Evolutionary conservation across 1,284 basidiomycete species (phyloP).

Genomic region (Vanrija humicola): DNA sequence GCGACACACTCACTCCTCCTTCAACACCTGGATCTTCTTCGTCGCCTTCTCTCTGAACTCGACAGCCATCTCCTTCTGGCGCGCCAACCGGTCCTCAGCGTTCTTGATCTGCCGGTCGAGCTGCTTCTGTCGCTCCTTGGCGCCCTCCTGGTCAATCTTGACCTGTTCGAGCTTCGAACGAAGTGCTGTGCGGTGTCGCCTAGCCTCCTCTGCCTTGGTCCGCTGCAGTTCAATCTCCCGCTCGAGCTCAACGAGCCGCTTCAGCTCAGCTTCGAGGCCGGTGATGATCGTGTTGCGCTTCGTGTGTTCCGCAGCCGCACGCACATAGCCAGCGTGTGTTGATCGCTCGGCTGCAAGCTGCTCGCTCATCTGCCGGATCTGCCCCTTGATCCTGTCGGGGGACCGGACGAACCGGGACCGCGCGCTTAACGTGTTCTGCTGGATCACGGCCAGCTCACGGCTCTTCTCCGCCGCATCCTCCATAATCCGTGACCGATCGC

Average conservation of each 20-base stretch:
- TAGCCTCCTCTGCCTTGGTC: slow-evolving; percentile 58
- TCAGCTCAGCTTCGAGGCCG: slow-evolving; percentile 63
- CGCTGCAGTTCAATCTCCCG: slow-evolving; percentile 63
- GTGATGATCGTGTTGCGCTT: slow-evolving; percentile 65
- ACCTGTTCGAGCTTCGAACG: slow-evolving; percentile 65
- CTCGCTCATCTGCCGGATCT: slow-evolving; percentile 66
- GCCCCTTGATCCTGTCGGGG: slow-evolving; percentile 75
- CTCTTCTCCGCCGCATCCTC: slow-evolving; percentile 28
- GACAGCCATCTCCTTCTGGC: slow-evolving; percentile 67
- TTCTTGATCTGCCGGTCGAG: slow-evolving; percentile 68
- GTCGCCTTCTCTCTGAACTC: slow-evolving; percentile 67
- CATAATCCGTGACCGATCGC: slow-evolving; percentile 49
- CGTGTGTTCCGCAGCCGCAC: slow-evolving; percentile 69
- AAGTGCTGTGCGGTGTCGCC: slow-evolving; percentile 62
- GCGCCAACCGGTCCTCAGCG: slow-evolving; percentile 69
- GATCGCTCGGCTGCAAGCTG: slow-evolving; percentile 60
- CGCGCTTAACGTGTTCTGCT: slow-evolving; percentile 55
- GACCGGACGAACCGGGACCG: slow-evolving; percentile 75
- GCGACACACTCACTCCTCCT: slow-evolving; percentile 62
- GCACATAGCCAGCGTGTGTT: slow-evolving; percentile 59
- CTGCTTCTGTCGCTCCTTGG: slow-evolving; percentile 57
- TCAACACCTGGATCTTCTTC: slow-evolving; percentile 64
- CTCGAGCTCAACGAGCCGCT: slow-evolving; percentile 40
- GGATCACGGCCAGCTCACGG: slow-evolving; percentile 23
- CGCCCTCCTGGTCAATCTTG: slow-evolving; percentile 65